Evolutionary conservation across 208 protist genomes (phyloP).

Genomic region (Strigomonas galati): DNA sequence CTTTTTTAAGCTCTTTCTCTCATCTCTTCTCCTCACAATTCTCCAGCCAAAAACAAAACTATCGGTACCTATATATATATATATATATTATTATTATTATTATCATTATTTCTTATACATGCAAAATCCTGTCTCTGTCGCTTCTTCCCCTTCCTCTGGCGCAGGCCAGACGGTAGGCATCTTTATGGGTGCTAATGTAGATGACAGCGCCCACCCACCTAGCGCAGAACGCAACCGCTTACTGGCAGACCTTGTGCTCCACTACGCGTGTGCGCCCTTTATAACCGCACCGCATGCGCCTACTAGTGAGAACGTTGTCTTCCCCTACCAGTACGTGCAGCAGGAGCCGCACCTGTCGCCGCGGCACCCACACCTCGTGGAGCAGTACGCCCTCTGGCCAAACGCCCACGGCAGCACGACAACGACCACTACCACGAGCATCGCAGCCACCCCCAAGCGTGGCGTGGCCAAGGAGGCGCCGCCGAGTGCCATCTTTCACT

Average conservation of each 20-base stretch:
- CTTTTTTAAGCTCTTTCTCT: conserved; percentile 11
- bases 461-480: background rate
- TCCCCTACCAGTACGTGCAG: background rate
- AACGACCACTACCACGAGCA: background rate
- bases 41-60: background rate
- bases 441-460: background rate
- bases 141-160: conserved; percentile 4
- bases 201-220: conserved; percentile 32
- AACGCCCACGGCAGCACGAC: background rate
- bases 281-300: background rate
- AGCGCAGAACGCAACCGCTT: conserved; percentile 37
- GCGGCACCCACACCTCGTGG: no score
- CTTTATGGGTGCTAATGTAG: conserved; percentile 32
- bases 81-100: background rate
- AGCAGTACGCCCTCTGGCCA: background rate
- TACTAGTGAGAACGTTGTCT: background rate
- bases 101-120: conserved; percentile 9
- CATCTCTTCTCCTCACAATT: background rate
- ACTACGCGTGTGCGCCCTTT: conserved; percentile 38
- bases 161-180: conserved; percentile 25
- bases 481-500: conserved; percentile 29
- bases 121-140: conserved; percentile 8
- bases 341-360: background rate
- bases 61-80: background rate
- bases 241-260: conserved; percentile 35